These are phyloP conservation scores for Lagenaria siceraria DNA, from an alignment of 306 rosid species.

Conservation along the genomic window DNA sequence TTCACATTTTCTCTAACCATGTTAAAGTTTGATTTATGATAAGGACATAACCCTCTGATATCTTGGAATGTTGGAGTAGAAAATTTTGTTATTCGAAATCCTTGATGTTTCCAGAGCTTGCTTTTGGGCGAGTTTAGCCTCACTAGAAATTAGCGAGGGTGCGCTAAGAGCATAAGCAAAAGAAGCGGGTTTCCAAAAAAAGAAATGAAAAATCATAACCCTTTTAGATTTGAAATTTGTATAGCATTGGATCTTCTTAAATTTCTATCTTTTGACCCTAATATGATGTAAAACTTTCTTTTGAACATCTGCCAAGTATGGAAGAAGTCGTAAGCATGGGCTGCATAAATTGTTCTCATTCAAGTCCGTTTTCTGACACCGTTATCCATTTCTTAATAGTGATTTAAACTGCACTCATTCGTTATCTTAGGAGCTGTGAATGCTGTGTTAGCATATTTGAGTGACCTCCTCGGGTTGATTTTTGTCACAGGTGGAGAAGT, in stretches of 20 bases:
- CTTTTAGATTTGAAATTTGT: not conserved
- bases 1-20: not conserved
- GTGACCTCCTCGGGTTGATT: not conserved
- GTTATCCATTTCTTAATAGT: not conserved
- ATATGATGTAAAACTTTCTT: not conserved
- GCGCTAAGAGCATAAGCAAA: not conserved
- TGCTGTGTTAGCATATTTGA: not conserved
- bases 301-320: not conserved
- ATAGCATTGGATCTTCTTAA: not conserved
- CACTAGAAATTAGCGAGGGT: not conserved
- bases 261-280: not conserved
- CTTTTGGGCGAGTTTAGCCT: not conserved
- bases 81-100: not conserved
- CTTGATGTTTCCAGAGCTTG: not conserved
- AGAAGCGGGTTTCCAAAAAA: not conserved
- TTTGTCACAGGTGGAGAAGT: conserved; percentile 79
- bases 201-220: not conserved
- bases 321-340: not conserved
- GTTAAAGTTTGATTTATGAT: not conserved
- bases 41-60: not conserved
- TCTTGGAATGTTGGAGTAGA: not conserved
- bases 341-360: not conserved
- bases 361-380: not conserved
- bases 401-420: not conserved
- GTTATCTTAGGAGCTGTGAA: not conserved